Base-by-base conservation (phyloP, 495 filamentous ascomycete species). In the Aspergillus affinis region DNA sequence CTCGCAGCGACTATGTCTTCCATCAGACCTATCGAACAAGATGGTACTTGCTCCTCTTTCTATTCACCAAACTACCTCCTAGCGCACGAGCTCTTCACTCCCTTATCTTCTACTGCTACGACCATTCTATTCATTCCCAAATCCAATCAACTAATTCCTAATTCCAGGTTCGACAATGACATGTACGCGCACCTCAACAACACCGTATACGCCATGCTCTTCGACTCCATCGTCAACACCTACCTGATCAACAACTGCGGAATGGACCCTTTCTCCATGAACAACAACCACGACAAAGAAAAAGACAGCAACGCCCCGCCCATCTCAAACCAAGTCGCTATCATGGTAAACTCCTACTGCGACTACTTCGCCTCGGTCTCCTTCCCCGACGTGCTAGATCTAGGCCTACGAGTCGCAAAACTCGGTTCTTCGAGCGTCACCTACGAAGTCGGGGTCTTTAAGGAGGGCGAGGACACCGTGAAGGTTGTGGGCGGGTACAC, bases 141-240 rank as follows among this genome's bases (percentile, higher is more conserved):
- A 5, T 6, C 19, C 12, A 47, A 20, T 6, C 55, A 48, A 12
- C 21, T 21, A 51, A 19, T 18, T 3, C 36, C 19, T 18, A 57
- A 47, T 12, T 6, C 55, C 60, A 93, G 90, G 90, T 86, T 81
- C 68, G 94, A 98, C 73, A 97, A 97, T 67, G 93, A 97, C 76
- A 94, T 96, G 90, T 98, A 97, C 73, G 82, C 87, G 48, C 91
- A 96, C 64, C 82, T 89, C 61, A 95, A 94, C 73, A 94, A 95
- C 67, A 86, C 85, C 51, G 80, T 95, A 45, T 95, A 96, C 75
- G 88, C 88, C 60, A 85, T 87, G 64, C 82, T 94, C 46, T 85
- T 86, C 75, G 93, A 98, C 77, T 92, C 90, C 6, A 85, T 97
- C 61, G 86, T 95, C 65, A 98, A 97, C 76, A 80, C 86, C 48